A percentile compares a stretch with the other conserved stretches of the same genome.
phyloP scores from a whole-genome alignment of 176 grass and related monocot species.

The Tillandsia leiboldiana region DNA sequence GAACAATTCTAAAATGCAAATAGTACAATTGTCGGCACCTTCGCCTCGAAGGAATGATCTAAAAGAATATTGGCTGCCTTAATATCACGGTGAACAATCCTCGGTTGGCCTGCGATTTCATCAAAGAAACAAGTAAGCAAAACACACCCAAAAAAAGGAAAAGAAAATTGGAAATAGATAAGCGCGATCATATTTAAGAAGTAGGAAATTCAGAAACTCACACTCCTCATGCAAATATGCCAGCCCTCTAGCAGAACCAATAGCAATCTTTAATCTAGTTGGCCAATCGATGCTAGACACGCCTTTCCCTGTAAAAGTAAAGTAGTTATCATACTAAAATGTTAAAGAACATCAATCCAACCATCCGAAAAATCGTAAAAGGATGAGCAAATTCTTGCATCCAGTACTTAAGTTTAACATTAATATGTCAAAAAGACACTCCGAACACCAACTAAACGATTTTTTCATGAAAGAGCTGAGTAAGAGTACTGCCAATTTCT shows the following conservation, averaged over 20 bases:
- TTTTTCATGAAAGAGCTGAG: no score
- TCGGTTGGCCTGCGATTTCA: slow-evolving; percentile 2
- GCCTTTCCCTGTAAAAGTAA: neutral
- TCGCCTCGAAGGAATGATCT: slow-evolving; percentile 12
- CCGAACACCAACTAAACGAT: no score
- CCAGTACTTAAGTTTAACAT: no score
- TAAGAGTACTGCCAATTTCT: no score
- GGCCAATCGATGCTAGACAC: neutral
- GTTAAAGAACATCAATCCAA: neutral
- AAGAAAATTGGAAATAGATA: neutral
- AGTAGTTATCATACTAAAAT: neutral
- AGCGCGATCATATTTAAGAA: neutral
- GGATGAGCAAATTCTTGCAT: no score
- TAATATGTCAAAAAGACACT: no score
- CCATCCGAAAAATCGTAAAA: no score
- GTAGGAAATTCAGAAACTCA: slow-evolving; percentile 2
- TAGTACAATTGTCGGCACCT: slow-evolving; percentile 2
- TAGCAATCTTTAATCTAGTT: neutral
- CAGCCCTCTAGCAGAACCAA: slow-evolving; percentile 13
- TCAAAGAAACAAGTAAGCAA: neutral
- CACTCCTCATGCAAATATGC: slow-evolving; percentile 18
- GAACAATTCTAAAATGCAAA: neutral
- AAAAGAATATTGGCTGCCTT: slow-evolving; percentile 21
- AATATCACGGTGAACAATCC: slow-evolving; percentile 17
- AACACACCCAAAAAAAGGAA: neutral